Evolutionary conservation across 202 grass and related monocot genomes (phyloP), one percentile per base, ranked within the genome.

Genomic region (Eragrostis tef): DNA sequence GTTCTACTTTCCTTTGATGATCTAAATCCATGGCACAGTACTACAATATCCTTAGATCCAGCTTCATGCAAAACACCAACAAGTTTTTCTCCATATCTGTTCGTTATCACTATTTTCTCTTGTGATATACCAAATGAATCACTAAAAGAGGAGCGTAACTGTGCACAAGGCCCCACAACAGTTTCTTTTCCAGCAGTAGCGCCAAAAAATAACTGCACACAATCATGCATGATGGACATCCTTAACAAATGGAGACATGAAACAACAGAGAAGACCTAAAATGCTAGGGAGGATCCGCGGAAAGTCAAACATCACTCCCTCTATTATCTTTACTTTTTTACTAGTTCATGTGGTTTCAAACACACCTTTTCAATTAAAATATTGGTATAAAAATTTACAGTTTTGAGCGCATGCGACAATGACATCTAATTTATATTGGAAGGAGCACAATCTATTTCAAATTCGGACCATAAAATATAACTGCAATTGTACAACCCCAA

Each of bases 21-120:
- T 62, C 81, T 81, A 90, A 95, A 98, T 81, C 92, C 95, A 91
- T 95, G 92, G 83, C 90, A 98, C 56, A 98, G 64, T 19, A 95
- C 88, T 74, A 93, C 83, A 75, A 93, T 79, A 34, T 93, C 85
- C 21, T 78, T 77, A 75, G 92, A 93, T 87, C 92, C 90, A 85
- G 87, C 82, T 86, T 95, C 88, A 27, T 90, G 88, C 86, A 93
- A 83, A 83, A 88, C 39, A 50, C 90, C 90, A 80, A 82, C 73
- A 64, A 93, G 85, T 71, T 95, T 93, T 79, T 93, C 90, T 16
- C 90, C 87, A 9, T 79, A 75, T 74, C 75, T 88, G 80, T 95
- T 95, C 29, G 48, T 87, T 84, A 93, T 87, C 61, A 91, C 86
- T 45, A 95, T 78, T 65, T 91, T 95, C 51, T 98, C 66, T 81